Evolutionary conservation across 169 alveolate species (phyloP), one percentile per base, ranked within the genome.

Genomic region (Besnoitia besnoiti): DNA sequence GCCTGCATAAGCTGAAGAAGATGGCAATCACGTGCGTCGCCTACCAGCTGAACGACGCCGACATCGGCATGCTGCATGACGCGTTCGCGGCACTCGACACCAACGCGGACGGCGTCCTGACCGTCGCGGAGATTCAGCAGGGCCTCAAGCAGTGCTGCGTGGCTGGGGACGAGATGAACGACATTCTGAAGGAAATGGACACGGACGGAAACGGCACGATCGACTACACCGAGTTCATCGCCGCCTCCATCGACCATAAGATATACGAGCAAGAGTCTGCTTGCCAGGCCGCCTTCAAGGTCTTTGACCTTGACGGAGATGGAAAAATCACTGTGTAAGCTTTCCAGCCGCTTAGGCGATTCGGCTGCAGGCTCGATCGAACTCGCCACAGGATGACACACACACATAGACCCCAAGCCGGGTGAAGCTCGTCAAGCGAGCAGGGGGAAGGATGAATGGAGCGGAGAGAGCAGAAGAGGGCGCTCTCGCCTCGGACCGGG

Each of bases 11-110:
- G 92, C 94, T 98, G 96, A 97, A 98, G 96, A 97, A 97, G 62
- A 96, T 98, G 91, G 99, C 99, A 75, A 96, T 98, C 59, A 98
- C 99, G 24, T 98, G 98, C 67, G 97, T 98, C 50, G 99, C 99
- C 50, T 97, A 97, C 93, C 98, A 98, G 88, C 95, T 97, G 59
- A 92, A 96, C 42, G 98, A 97, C 85, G 95, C 96, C 42, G 99
- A 98, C 21, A 97, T 98, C 50, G 98, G 98, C 21, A 94, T 97
- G 55, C 96, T 98, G 76, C 97, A 95, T 95, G 96, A 97, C 62
- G 95, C 97, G 1, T 98, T 98, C 95, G 97, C 97, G 73, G 96
- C 98, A 10, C 93, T 98, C 67, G 99, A 98, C 94, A 96, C 95
- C 76, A 97, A 98, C 90, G 98, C 98, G 37, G 99, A 98, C 93